These are phyloP conservation scores for Berberis vulgaris DNA, from an alignment of 164 flowering plant species.

Conservation along the genomic window DNA sequence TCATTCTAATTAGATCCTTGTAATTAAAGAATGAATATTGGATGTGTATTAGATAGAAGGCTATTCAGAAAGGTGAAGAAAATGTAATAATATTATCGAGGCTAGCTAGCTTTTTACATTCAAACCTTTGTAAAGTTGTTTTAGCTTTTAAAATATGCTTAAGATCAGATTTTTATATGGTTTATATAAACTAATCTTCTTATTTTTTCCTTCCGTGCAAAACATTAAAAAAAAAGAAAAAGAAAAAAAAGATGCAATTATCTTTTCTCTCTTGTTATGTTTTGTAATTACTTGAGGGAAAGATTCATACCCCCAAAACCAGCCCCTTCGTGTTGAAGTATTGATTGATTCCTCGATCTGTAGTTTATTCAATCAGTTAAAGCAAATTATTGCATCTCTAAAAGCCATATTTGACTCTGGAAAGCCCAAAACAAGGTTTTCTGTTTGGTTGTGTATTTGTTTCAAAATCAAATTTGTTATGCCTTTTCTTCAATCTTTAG, in stretches of 20 bases:
- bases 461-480: too few species aligned
- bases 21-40: not conserved
- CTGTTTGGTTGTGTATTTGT: too few species aligned
- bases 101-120: not conserved
- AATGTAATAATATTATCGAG: not conserved
- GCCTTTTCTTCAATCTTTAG: too few species aligned
- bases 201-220: not conserved
- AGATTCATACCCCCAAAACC: too few species aligned
- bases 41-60: not conserved
- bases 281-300: too few species aligned
- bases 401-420: too few species aligned
- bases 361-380: too few species aligned
- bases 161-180: not conserved
- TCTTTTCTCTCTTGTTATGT: too few species aligned
- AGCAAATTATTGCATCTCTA: too few species aligned
- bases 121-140: slow-evolving; percentile 4
- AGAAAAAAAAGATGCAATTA: not conserved
- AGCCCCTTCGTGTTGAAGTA: too few species aligned
- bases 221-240: not conserved
- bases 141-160: not conserved
- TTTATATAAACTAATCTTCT: not conserved
- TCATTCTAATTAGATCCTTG: slow-evolving; percentile 4
- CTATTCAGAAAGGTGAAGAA: slow-evolving; percentile 1
- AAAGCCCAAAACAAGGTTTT: too few species aligned
- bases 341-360: too few species aligned